Percentiles rank a stretch among this genome's conserved stretches.
Evolutionary conservation across 352 stramenopile genomes (phyloP).

Genomic region (Saprolegnia diclina): DNA sequence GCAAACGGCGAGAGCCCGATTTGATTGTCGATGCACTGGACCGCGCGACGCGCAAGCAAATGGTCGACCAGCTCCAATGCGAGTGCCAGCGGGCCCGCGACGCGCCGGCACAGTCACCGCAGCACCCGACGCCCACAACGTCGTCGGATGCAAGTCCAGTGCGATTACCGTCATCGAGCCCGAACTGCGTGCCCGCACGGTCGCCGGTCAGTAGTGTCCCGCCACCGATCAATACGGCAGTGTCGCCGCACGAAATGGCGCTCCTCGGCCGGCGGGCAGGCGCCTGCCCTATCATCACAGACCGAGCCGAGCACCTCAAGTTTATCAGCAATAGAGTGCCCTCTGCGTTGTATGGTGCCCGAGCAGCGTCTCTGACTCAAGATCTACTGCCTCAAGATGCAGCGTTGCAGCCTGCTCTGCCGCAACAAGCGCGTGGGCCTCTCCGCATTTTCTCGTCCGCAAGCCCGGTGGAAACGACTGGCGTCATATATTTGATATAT

Average conservation of each 20-base stretch:
- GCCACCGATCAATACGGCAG: background rate
- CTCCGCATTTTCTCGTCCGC: conserved; percentile 25
- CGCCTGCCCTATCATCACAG: no score
- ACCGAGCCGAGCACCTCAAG: no score
- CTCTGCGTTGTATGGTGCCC: background rate
- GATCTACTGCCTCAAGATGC: conserved; percentile 17
- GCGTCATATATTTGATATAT: conserved; percentile 25
- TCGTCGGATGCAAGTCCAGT: background rate
- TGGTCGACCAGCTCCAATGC: conserved; percentile 52
- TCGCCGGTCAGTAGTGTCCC: background rate
- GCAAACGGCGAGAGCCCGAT: conserved; percentile 34
- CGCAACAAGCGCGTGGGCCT: conserved; percentile 27
- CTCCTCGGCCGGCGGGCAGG: no score
- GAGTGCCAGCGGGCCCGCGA: conserved; percentile 44
- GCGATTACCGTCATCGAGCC: no score
- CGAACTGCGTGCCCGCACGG: no score
- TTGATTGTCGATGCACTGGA: conserved; percentile 58
- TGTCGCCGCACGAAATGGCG: no score
- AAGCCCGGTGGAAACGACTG: conserved; percentile 26
- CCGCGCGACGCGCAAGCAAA: conserved; percentile 66
- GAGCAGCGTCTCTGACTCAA: conserved; percentile 7
- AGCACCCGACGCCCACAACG: background rate
- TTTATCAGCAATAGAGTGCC: conserved; percentile 27
- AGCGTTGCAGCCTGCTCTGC: conserved; percentile 23
- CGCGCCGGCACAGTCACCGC: conserved; percentile 1